Conservation (phyloP, 2,329 filamentous ascomycete genomes). For the Ceratocystis ficicola region DNA sequence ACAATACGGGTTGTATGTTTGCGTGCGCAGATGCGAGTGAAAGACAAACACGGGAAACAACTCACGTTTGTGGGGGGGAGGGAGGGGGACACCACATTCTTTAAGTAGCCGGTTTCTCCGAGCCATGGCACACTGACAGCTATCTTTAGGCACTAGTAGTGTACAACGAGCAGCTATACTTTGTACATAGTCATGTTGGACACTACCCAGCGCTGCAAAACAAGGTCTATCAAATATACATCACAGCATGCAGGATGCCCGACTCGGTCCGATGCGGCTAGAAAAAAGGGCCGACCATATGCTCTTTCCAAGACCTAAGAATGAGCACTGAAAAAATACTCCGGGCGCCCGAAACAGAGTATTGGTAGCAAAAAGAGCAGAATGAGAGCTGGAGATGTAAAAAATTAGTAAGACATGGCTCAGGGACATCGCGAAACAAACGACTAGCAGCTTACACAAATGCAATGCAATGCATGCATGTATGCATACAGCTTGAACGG, state of each 20-base stretch:
- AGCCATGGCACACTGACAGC: no score
- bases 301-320: background rate
- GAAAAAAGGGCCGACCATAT: background rate
- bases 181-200: background rate
- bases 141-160: background rate
- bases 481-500: background rate
- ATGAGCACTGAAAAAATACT: background rate
- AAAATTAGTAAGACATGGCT: conserved; percentile 8
- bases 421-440: conserved; percentile 6
- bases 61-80: background rate
- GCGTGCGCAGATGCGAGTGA: background rate
- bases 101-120: background rate
- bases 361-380: background rate
- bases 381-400: background rate
- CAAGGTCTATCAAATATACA: background rate
- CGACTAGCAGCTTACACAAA: conserved; percentile 1
- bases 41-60: conserved; percentile 8
- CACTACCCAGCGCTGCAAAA: background rate
- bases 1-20: background rate
- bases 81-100: background rate
- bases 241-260: conserved; percentile 9
- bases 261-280: conserved; percentile 15
- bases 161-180: background rate
- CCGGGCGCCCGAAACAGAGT: background rate
- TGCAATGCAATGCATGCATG: background rate